Evolutionary conservation across 768 basidiomycete genomes (phyloP), one percentile per base, ranked within the genome.

Genomic region (Leccinum boreale): DNA sequence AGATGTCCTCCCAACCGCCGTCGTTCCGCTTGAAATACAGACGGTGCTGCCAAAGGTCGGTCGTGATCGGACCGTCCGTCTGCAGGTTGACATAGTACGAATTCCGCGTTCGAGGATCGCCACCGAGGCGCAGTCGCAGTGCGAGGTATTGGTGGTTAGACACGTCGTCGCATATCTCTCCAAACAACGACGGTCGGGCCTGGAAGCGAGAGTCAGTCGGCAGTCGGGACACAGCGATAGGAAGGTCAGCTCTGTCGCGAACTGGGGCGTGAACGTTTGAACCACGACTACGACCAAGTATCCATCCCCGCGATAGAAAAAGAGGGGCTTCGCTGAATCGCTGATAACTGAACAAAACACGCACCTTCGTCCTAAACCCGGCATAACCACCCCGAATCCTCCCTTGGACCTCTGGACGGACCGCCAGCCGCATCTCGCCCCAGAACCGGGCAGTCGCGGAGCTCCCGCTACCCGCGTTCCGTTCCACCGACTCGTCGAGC

Each of bases 11-110:
- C 93, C 93, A 95, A 4, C 77, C 74, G 24, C 83, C 81, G 57
- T 86, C 81, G 26, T 77, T 75, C 55, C 82, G 80, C 51, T 80
- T 77, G 69, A 94, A 90, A 73, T 83, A 91, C n/a, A 98, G 77
- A 33, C 92, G 82, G 64, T 98, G 94, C 68, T 97, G 96, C 87
- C 91, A 98, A n/a, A 98, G 76, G 69, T 96, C 93, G 36, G 85
- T 88, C 51, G 85, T 81, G 50, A 90, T 78, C 46, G 84, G 80
- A 1, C 90, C 89, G 52, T 93, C 89, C 3, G 94, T 96, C 71
- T 97, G 94, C 48, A 98, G 76, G 73, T 98, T 98, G 50, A 93
- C 89, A 63, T 89, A 95, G 78, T 94, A 98, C n/a, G 90, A 86
- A 62, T 84, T 85, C 60, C 85, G 83, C 44, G 89, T 89, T 42